Base-by-base conservation (phyloP, 768 basidiomycete species). In the Suillus placidus region DNA sequence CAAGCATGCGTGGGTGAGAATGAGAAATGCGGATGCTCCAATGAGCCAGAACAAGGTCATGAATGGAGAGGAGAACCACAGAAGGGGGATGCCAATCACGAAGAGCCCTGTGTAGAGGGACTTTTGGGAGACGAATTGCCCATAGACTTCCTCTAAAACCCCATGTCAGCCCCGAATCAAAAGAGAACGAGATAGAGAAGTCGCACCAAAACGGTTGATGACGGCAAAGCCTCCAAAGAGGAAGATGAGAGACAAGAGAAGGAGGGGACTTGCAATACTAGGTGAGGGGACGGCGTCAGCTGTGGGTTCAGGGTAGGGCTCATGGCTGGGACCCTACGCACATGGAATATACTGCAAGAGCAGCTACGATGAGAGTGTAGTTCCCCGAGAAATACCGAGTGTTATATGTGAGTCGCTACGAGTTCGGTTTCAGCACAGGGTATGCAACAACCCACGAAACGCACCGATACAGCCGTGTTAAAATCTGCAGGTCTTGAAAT, bases 21-120 rank as follows among this genome's bases (percentile, higher is more conserved):
- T 93, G 67, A 97, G 80, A 67, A 96, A 83, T 23, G 87, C 84
- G 1, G 93, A 95, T 1, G 92, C 91, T 23, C 95, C 95, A 66
- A 97, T 89, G 71, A 98, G 84, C 94, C 94, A 97, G 85, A 99
- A 97, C 79, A 98, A 87, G 32, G 93, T 92, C 81, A 82, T 78
- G 71, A 94, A 81, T 6, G 93, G 92, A 35, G 89, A 89, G 7
- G 91, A 80, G 73, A 85, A 79, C 87, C 88, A 94, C 65, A 99
- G 86, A 60, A 98, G 83, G 3, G 95, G 95, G 61, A 97, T 83
- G 56, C 96, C 96, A 72, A 97, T 90, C 69, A 95, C 88, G 80
- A 99, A 96, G 35, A 99, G 90, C 49, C 79, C 88, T 47, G 85
- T 90, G 82, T 97, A 99, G 57, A 97, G 86, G 67, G 88, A 86